Evolutionary conservation across 495 filamentous ascomycete species (phyloP).

Genomic region (Chaetomium tenue): DNA sequence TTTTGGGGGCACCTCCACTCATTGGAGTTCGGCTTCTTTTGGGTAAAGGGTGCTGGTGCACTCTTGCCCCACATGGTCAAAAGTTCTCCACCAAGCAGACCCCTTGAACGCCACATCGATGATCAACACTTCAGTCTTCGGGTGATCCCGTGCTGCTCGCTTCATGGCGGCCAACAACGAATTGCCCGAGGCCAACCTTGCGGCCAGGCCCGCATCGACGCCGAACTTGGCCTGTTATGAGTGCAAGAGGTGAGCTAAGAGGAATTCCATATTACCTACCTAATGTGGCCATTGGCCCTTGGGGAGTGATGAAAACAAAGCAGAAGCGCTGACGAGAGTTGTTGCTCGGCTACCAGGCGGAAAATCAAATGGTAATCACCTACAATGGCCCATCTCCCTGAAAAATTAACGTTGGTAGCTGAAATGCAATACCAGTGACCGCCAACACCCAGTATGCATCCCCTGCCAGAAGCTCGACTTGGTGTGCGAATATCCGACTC

Average conservation of each 20-base stretch:
- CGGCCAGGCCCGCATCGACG: neutral
- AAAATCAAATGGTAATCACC: neutral
- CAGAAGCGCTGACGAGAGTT: neutral
- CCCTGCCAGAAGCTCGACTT: neutral
- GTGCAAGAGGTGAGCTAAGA: constrained; percentile 9
- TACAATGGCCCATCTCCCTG: neutral
- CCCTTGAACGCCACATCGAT: too few relatives aligned
- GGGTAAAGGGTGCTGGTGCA: too few relatives aligned
- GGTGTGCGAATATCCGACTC: neutral
- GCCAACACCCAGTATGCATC: neutral
- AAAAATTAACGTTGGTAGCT: neutral
- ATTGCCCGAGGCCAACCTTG: neutral
- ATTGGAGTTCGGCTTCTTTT: too few relatives aligned
- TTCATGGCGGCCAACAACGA: neutral
- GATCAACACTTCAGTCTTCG: neutral
- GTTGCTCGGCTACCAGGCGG: neutral
- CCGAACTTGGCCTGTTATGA: neutral
- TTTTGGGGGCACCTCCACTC: too few relatives aligned
- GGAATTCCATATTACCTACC: too few relatives aligned
- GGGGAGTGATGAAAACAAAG: neutral
- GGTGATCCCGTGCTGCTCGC: neutral
- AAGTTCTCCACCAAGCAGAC: too few relatives aligned
- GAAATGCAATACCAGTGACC: neutral
- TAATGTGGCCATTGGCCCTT: too few relatives aligned
- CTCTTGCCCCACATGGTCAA: too few relatives aligned